phyloP scores from a whole-genome alignment of 192 early-diverging fungal genomes.

The Coemansia reversa region DNA sequence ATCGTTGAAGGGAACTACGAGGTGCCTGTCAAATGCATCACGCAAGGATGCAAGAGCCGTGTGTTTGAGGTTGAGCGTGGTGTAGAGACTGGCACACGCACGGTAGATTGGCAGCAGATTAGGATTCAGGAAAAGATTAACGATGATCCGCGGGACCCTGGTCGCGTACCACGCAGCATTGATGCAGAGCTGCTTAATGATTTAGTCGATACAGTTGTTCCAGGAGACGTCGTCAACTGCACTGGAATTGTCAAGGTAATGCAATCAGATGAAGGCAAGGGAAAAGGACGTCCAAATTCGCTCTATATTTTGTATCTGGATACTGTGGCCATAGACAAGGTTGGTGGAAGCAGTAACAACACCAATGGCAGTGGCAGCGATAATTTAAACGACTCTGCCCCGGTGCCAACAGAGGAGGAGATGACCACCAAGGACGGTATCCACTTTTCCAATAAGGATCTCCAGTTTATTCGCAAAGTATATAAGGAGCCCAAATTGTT shows the following conservation, averaged over 20 bases:
- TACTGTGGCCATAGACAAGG: slow-evolving; percentile 64
- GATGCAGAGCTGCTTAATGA: slow-evolving; percentile 76
- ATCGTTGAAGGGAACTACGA: slow-evolving; percentile 67
- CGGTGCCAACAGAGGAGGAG: slow-evolving; percentile 30
- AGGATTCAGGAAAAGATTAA: slow-evolving; percentile 79
- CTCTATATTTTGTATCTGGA: slow-evolving; percentile 76
- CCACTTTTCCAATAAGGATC: slow-evolving; percentile 68
- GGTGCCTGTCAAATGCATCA: slow-evolving; percentile 60
- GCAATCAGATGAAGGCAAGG: slow-evolving; percentile 62
- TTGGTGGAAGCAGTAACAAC: slow-evolving; percentile 48
- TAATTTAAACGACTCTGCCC: not conserved
- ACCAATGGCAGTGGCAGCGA: slow-evolving; percentile 1
- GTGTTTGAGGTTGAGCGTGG: slow-evolving; percentile 63
- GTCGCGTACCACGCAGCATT: slow-evolving; percentile 71
- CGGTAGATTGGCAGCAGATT: slow-evolving; percentile 78
- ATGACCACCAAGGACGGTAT: slow-evolving; percentile 64
- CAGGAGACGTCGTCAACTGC: slow-evolving; percentile 79
- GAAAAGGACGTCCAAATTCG: slow-evolving; percentile 51
- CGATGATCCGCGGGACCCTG: slow-evolving; percentile 67
- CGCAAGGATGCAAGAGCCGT: slow-evolving; percentile 65
- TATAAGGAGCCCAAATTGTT: slow-evolving; percentile 62
- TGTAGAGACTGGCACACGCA: slow-evolving; percentile 51
- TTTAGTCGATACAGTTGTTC: slow-evolving; percentile 72
- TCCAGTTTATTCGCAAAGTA: slow-evolving; percentile 70
- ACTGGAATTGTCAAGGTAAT: slow-evolving; percentile 78